Percentiles rank a stretch among this genome's conserved stretches.
Conservation (phyloP, 805 yeast species). For the Saccharomycopsis olivae region DNA sequence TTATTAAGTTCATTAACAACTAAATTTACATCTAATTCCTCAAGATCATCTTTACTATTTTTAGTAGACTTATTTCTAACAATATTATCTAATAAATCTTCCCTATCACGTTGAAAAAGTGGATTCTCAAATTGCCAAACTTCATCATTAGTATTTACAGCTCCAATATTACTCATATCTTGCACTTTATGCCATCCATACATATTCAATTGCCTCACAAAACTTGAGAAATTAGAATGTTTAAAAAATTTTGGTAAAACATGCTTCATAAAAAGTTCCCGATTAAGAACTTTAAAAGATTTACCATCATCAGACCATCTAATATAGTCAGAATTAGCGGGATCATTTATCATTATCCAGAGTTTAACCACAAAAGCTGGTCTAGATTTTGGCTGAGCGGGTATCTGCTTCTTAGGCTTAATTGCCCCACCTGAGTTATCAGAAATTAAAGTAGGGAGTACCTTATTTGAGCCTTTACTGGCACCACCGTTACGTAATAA, state of each 20-base stretch:
- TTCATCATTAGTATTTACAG: slow-evolving; percentile 40
- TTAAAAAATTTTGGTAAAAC: slow-evolving; percentile 89
- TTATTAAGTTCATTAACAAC: slow-evolving; percentile 63
- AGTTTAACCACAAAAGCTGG: slow-evolving; percentile 91
- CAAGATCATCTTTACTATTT: slow-evolving; percentile 7
- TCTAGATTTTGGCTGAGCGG: slow-evolving; percentile 34
- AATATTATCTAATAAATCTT: slow-evolving; percentile 76
- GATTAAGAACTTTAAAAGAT: slow-evolving; percentile 72
- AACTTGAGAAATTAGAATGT: slow-evolving; percentile 90
- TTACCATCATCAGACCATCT: slow-evolving; percentile 82
- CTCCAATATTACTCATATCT: slow-evolving; percentile 65
- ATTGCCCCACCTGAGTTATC: not conserved
- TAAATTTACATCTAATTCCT: slow-evolving; percentile 35
- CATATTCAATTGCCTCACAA: slow-evolving; percentile 95
- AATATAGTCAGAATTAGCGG: slow-evolving; percentile 55
- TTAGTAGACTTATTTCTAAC: slow-evolving; percentile 43
- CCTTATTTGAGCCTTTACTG: not conserved
- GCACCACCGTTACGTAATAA: not conserved
- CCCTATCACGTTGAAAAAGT: slow-evolving; percentile 63
- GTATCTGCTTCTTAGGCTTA: not conserved
- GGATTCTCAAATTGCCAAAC: slow-evolving; percentile 85
- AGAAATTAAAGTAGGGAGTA: too few species aligned
- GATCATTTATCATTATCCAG: slow-evolving; percentile 93
- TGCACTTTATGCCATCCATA: slow-evolving; percentile 99
- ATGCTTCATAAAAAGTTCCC: slow-evolving; percentile 74